These are phyloP conservation scores for Plectosphaerella plurivora DNA, from an alignment of 2,329 filamentous ascomycete species.

Conservation along the genomic window DNA sequence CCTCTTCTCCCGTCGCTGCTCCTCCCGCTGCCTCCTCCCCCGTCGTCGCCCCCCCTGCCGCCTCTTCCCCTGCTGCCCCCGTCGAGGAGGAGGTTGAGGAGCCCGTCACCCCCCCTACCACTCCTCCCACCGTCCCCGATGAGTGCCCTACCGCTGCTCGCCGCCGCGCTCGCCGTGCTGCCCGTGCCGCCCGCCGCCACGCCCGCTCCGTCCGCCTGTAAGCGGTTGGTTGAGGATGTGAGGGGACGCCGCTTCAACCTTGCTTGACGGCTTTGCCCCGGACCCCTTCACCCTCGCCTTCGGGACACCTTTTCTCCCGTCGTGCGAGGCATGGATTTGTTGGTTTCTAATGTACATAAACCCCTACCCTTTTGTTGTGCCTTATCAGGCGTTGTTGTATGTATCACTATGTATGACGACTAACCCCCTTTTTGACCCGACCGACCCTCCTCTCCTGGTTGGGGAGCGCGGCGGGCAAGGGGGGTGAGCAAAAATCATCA, in stretches of 20 bases:
- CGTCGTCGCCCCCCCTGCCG: slow-evolving; percentile 13
- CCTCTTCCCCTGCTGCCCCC: slow-evolving; percentile 16
- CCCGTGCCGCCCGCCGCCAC: slow-evolving; percentile 11
- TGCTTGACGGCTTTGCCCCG: background rate
- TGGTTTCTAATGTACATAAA: slow-evolving; percentile 2
- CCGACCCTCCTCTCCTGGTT: background rate
- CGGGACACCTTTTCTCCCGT: too few relatives aligned
- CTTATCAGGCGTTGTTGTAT: background rate
- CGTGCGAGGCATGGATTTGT: background rate
- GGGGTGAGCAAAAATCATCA: background rate
- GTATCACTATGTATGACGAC: background rate
- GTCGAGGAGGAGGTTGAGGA: slow-evolving; percentile 7
- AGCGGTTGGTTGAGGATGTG: background rate
- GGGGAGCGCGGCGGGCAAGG: background rate
- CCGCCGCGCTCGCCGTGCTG: slow-evolving; percentile 11
- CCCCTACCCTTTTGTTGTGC: background rate
- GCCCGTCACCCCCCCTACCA: slow-evolving; percentile 11
- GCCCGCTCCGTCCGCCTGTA: slow-evolving; percentile 6
- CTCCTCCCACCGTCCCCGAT: background rate
- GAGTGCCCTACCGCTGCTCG: slow-evolving; percentile 2
- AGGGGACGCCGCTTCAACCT: background rate
- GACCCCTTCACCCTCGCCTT: background rate
- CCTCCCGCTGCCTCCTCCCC: slow-evolving; percentile 11
- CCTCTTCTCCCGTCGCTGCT: slow-evolving; percentile 9
- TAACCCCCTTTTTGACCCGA: background rate